Conservation (phyloP, 169 alveolate species). For the Plasmodium vivax region DNA sequence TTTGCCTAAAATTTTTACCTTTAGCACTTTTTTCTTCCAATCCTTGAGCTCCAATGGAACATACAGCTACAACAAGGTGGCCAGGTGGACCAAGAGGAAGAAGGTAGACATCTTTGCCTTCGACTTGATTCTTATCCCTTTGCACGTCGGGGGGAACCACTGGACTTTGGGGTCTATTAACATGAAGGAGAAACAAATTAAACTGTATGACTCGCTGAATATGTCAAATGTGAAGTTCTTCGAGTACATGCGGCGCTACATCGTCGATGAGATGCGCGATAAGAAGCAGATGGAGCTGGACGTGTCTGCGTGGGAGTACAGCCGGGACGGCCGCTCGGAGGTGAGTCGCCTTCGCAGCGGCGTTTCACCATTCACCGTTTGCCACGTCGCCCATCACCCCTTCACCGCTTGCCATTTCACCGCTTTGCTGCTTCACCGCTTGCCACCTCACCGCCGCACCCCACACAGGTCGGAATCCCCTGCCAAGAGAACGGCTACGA, state of each 20-base stretch:
- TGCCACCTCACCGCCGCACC: background rate
- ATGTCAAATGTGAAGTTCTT: constrained; percentile 75
- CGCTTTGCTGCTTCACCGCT: background rate
- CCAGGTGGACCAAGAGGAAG: constrained; percentile 89
- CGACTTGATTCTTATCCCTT: constrained; percentile 88
- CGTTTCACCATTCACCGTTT: too few species aligned
- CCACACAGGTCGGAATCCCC: constrained; percentile 78
- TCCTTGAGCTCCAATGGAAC: constrained; percentile 79
- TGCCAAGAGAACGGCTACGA: constrained; percentile 89
- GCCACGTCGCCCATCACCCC: too few species aligned
- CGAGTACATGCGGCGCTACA: constrained; percentile 77
- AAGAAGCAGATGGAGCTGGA: constrained; percentile 69
- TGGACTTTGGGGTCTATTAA: constrained; percentile 91
- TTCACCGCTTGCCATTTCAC: too few species aligned
- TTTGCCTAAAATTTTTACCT: constrained; percentile 81
- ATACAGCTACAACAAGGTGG: constrained; percentile 86
- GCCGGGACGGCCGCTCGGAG: constrained; percentile 28
- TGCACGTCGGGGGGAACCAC: constrained; percentile 86
- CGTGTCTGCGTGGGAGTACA: constrained; percentile 43
- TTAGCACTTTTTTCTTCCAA: constrained; percentile 89
- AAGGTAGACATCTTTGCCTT: constrained; percentile 85
- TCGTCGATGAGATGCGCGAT: constrained; percentile 85
- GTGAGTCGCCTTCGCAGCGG: too few species aligned
- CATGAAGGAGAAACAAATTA: constrained; percentile 82
- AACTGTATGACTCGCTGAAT: constrained; percentile 86